A percentile compares a stretch with the other conserved stretches of the same genome.
Evolutionary conservation across 192 early-diverging fungal genomes (phyloP).

Genomic region (Coemansia sp.): DNA sequence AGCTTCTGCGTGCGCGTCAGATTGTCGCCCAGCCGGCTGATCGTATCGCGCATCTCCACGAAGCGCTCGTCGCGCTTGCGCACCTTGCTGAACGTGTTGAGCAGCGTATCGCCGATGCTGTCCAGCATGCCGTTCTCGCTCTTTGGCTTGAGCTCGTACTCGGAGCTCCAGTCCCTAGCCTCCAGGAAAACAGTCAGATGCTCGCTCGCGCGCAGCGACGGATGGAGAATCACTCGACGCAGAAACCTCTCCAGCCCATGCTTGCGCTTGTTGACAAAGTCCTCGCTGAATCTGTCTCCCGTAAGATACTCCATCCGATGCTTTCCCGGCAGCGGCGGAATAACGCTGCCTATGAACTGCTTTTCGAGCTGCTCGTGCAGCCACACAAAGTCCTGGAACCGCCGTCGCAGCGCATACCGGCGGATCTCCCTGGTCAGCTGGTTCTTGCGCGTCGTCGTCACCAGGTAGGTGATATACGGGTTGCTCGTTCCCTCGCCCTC

Average conservation of each 20-base stretch:
- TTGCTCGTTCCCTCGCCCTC: conserved; percentile 81
- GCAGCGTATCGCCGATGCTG: conserved; percentile 73
- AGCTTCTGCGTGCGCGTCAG: conserved; percentile 81
- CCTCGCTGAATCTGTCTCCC: conserved; percentile 88
- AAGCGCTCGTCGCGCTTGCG: conserved; percentile 85
- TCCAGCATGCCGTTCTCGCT: conserved; percentile 69
- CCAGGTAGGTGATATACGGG: conserved; percentile 79
- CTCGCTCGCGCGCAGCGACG: conserved; percentile 67
- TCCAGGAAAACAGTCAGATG: conserved; percentile 79
- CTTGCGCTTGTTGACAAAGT: conserved; percentile 83
- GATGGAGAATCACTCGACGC: conserved; percentile 76
- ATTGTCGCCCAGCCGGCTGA: conserved; percentile 86
- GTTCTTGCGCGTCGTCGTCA: conserved; percentile 59
- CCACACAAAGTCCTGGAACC: conserved; percentile 95
- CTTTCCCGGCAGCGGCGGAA: conserved; percentile 90
- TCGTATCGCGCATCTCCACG: conserved; percentile 72
- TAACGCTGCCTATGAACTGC: conserved; percentile 76
- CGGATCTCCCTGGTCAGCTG: conserved; percentile 27
- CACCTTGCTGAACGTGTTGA: conserved; percentile 89
- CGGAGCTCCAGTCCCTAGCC: conserved; percentile 67
- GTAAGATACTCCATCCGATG: conserved; percentile 92
- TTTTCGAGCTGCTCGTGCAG: conserved; percentile 70
- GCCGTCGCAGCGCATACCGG: conserved; percentile 69
- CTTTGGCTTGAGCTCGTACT: conserved; percentile 55
- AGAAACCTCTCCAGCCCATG: conserved; percentile 81